Conservation (phyloP, 1,139 yeast species). For the Yamadazyma trypodendri region DNA sequence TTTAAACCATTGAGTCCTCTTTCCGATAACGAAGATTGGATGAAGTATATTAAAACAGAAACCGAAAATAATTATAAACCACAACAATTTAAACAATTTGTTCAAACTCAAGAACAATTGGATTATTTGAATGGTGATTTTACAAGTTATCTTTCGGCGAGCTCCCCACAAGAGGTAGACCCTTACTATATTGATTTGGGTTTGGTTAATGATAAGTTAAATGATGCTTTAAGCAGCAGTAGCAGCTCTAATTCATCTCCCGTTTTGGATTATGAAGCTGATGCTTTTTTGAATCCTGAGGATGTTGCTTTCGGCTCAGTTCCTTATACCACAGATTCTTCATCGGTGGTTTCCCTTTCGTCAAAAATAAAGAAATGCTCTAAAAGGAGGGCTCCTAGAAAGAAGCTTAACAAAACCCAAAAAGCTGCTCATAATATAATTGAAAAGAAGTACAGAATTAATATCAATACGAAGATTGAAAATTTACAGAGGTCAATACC, state of each 20-base stretch:
- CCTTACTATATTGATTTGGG: conserved; percentile 11
- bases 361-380: conserved; percentile 4
- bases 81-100: background rate
- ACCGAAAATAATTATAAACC: background rate
- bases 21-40: conserved; percentile 17
- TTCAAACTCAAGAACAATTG: background rate
- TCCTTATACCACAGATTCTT: background rate
- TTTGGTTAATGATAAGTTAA: conserved; percentile 13
- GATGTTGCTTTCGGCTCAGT: background rate
- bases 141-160: conserved; percentile 4
- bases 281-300: background rate
- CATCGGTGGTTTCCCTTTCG: background rate
- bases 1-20: conserved; percentile 12
- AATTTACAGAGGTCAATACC: conserved; percentile 65
- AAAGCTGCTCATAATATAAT: conserved; percentile 72
- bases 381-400: conserved; percentile 50
- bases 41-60: conserved; percentile 14
- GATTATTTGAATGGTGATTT: conserved; percentile 4
- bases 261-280: background rate
- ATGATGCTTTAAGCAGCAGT: background rate
- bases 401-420: conserved; percentile 58
- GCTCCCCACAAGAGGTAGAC: conserved; percentile 6
- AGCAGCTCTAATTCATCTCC: background rate
- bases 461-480: conserved; percentile 70
- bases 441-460: conserved; percentile 69